These are phyloP conservation scores for Sphagnum tenellum DNA, from an alignment of 225 moss, liverwort and hornwort genomes.

Conservation along the genomic window DNA sequence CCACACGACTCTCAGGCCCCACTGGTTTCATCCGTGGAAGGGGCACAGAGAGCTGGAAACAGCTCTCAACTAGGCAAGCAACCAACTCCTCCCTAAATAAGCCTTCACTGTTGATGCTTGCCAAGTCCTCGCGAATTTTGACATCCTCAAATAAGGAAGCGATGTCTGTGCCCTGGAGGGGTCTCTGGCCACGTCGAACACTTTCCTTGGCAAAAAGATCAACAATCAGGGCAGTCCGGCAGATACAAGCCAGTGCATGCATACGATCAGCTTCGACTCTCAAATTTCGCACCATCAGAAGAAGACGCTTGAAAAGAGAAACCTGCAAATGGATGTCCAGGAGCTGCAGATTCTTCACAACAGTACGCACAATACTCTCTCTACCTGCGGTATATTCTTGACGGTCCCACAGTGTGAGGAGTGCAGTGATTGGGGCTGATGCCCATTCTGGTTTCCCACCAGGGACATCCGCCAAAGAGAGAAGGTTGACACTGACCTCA, in stretches of 20 bases:
- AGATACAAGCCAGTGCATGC: conserved; percentile 93
- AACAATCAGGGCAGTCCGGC: conserved; percentile 85
- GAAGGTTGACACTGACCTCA: conserved; percentile 89
- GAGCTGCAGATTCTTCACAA: conserved; percentile 90
- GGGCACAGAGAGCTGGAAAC: conserved; percentile 90
- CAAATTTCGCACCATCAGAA: conserved; percentile 88
- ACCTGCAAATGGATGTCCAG: conserved; percentile 97
- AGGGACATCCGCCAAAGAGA: conserved; percentile 88
- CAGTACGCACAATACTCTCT: conserved; percentile 95
- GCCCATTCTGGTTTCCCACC: conserved; percentile 99
- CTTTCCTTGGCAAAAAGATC: conserved; percentile 95
- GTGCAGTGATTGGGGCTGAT: conserved; percentile 76
- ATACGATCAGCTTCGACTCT: conserved; percentile 90
- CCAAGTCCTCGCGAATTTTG: conserved; percentile 76
- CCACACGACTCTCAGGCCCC: conserved; percentile 67
- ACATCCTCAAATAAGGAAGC: conserved; percentile 82
- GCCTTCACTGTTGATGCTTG: conserved; percentile 52
- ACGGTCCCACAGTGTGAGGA: conserved; percentile 92
- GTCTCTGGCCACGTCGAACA: conserved; percentile 84
- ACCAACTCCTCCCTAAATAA: conserved; percentile 89
- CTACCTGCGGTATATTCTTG: conserved; percentile 93
- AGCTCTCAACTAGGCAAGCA: conserved; percentile 88
- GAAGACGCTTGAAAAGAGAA: conserved; percentile 87
- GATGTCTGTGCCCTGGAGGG: conserved; percentile 75
- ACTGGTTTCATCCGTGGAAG: conserved; percentile 51